These are phyloP conservation scores for Cenchrus fungigraminus DNA, from an alignment of 176 grass and related monocot genomes.

Conservation along the genomic window DNA sequence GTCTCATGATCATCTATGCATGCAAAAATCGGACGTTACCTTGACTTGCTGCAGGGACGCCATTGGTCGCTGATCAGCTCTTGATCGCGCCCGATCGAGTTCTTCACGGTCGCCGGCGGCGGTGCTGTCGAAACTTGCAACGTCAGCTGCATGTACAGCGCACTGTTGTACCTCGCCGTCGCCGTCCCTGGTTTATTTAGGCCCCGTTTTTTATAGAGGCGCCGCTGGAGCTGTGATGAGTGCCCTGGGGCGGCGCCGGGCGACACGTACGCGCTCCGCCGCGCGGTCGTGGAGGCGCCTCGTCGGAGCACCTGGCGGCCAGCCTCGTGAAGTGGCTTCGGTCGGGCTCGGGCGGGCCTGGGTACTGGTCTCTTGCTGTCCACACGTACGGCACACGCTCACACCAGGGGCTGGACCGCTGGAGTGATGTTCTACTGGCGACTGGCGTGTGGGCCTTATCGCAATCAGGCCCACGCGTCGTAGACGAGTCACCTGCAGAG, in stretches of 20 bases:
- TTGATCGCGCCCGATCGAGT: not conserved
- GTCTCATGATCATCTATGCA: not conserved
- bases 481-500: too few species aligned
- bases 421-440: too few species aligned
- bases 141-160: not conserved
- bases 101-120: not conserved
- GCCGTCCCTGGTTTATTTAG: not conserved
- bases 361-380: not conserved
- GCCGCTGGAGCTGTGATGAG: not conserved
- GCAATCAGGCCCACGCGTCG: too few species aligned
- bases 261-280: constrained; percentile 17
- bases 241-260: not conserved
- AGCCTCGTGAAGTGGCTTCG: not conserved
- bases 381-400: not conserved
- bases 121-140: not conserved
- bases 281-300: not conserved
- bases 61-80: not conserved
- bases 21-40: not conserved
- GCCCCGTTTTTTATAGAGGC: not conserved
- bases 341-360: not conserved
- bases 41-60: constrained; percentile 8
- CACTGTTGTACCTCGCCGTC: not conserved
- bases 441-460: too few species aligned
- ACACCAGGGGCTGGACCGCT: not conserved
- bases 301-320: constrained; percentile 27